A percentile compares a stretch with the other conserved stretches of the same genome.
These are phyloP conservation scores for Colletotrichum aenigma DNA, from an alignment of 2,329 filamentous ascomycete species.

Conservation along the genomic window DNA sequence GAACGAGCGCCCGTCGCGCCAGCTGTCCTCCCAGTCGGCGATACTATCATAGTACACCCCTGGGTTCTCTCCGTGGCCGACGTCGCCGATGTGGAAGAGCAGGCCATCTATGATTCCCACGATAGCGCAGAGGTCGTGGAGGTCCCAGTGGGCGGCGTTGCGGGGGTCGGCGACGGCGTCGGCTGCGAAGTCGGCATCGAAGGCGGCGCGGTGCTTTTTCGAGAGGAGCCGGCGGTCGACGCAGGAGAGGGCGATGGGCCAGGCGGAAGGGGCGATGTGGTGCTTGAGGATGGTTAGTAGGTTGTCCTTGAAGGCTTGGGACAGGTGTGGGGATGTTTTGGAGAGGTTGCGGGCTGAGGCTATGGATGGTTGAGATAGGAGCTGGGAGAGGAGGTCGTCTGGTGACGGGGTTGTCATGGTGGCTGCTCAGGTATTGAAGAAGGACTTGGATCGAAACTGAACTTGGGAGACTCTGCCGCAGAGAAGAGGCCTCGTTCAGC, in stretches of 20 bases:
- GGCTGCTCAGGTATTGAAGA: accelerated
- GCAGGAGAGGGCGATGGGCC: background rate
- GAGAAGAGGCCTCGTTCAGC: no score
- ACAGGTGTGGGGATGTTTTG: background rate
- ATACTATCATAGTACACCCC: background rate
- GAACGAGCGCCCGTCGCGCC: background rate
- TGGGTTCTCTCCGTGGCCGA: background rate
- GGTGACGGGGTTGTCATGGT: background rate
- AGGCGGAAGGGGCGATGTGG: background rate
- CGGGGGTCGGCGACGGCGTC: background rate
- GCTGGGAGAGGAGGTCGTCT: background rate
- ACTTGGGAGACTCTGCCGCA: no score
- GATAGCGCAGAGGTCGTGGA: background rate
- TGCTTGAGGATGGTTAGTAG: background rate
- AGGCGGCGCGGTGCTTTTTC: background rate
- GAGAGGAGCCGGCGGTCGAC: background rate
- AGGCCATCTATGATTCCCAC: background rate
- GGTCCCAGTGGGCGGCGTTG: background rate
- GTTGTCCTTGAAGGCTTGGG: background rate
- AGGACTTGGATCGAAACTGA: no score
- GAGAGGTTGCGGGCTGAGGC: background rate
- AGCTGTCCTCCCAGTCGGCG: background rate
- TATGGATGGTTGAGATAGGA: background rate
- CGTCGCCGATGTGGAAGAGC: background rate
- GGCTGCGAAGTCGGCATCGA: background rate